A percentile compares a stretch with the other conserved stretches of the same genome.
Evolutionary conservation across 345 rosid species (phyloP).

Genomic region (Salix brachista): DNA sequence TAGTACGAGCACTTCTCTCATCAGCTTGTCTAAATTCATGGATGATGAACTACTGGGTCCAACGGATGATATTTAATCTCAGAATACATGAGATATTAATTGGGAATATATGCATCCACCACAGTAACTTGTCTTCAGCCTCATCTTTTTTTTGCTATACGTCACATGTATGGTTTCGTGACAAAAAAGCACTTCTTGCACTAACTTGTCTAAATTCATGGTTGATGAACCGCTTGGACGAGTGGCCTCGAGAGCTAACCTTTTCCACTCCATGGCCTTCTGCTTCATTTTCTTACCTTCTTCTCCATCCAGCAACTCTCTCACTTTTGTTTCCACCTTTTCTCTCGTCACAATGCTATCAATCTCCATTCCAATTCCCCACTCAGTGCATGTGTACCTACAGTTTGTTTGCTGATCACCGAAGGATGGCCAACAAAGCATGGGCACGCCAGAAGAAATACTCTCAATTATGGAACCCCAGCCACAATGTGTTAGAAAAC

Average conservation of each 20-base stretch:
- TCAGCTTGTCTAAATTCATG: not conserved
- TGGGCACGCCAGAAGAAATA: too few species aligned
- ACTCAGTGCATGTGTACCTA: too few species aligned
- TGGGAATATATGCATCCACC: too few species aligned
- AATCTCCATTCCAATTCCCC: not conserved
- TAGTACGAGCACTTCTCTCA: not conserved
- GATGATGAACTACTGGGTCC: not conserved
- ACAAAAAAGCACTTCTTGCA: not conserved
- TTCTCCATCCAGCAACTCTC: not conserved
- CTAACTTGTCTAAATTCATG: not conserved
- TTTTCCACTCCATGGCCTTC: not conserved
- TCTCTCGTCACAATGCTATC: not conserved
- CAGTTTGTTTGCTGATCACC: too few species aligned
- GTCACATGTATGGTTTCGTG: too few species aligned
- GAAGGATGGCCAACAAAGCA: too few species aligned
- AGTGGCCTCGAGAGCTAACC: not conserved
- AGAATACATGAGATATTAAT: too few species aligned
- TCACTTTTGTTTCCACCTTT: not conserved
- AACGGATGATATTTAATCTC: not conserved
- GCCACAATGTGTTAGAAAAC: not conserved
- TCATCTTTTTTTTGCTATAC: too few species aligned
- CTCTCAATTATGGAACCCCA: too few species aligned
- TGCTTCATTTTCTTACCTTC: not conserved
- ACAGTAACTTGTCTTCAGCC: too few species aligned
- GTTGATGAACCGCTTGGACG: not conserved